Base-by-base conservation (phyloP, 2,329 filamentous ascomycete species). In the Fusarium compactum region DNA sequence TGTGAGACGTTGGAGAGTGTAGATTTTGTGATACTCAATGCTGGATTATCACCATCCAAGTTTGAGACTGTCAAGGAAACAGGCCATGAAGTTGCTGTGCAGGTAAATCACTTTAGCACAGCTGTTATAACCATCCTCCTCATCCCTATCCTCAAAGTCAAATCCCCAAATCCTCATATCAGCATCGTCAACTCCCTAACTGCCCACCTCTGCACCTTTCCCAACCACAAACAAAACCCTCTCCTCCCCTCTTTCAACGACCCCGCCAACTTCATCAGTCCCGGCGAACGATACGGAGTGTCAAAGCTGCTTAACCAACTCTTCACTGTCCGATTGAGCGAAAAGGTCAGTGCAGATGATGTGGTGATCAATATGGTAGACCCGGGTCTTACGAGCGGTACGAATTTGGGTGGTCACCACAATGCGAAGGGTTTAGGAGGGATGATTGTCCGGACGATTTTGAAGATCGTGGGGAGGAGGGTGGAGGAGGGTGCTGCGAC, bases 401-500 rank as follows among this genome's bases (percentile, higher is more conserved):
- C 78, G 1, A 53, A 63, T 1, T 47, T 79, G 1, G 56, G 56
- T 2, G 69, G 75, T 1, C 58, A 62, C 11, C 60, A 32, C 14
- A 62, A 74, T 8, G 59, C 52, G 1, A 64, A 48, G 2, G 69
- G 65, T n/a, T 45, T 30, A 41, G 18, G 53, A 16, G 72, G 24
- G 0, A 46, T 59, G 2, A 44, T 58, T n/a, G 56, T 34, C 3
- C 63, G 60, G 6, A 7, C 29, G 0, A 62, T 74, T 16, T 48
- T 68, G 11, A 50, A 59, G 2, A 3, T 80, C 8, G 66, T 73
- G 2, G 82, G 72, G 0, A 76, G 82, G 22, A 77, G 69, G 6
- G 34, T 79, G 15, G 74, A 77, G 8, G 78, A 80, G 8, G 86
- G 82, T 8, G 85, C 84, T 2, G 82, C 80, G 47, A 83, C 80